A percentile compares a stretch with the other conserved stretches of the same genome.
phyloP scores from a whole-genome alignment of 1,284 basidiomycete genomes.

The Anthracocystis setariae region DNA sequence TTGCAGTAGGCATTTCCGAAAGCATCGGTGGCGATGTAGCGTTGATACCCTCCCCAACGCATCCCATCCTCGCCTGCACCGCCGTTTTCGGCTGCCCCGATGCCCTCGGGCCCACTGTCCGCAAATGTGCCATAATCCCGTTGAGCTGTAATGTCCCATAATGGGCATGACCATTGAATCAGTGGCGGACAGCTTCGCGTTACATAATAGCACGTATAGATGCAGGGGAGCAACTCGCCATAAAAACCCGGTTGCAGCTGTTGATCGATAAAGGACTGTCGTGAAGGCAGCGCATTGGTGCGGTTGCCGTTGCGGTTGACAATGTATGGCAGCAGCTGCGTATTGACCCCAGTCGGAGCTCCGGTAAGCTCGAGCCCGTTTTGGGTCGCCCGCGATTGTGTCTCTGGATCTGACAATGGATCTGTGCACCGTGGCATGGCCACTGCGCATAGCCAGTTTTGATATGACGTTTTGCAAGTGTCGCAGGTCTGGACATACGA shows the following conservation, averaged over 20 bases:
- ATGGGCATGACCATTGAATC: constrained; percentile 61
- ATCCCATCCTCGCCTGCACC: constrained; percentile 57
- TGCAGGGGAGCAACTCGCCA: constrained; percentile 65
- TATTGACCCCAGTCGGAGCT: constrained; percentile 50
- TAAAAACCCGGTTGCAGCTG: constrained; percentile 54
- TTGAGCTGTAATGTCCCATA: constrained; percentile 65
- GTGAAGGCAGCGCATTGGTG: constrained; percentile 25
- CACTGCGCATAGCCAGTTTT: constrained; percentile 68
- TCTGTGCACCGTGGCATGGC: constrained; percentile 69
- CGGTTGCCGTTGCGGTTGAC: constrained; percentile 58
- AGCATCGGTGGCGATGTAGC: constrained; percentile 63
- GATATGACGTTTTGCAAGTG: constrained; percentile 68
- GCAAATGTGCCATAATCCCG: constrained; percentile 66
- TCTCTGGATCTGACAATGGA: constrained; percentile 34
- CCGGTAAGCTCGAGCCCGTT: constrained; percentile 56
- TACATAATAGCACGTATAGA: constrained; percentile 65
- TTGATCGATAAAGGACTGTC: constrained; percentile 59
- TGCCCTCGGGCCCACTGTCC: constrained; percentile 54
- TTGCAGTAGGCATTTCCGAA: constrained; percentile 66
- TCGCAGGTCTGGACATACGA: constrained; percentile 68
- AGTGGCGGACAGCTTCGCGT: constrained; percentile 61
- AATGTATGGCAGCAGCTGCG: constrained; percentile 59
- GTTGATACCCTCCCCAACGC: constrained; percentile 60
- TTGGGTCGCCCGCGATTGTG: constrained; percentile 52
- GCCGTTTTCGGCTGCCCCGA: constrained; percentile 59